Conservation (phyloP, 192 early-diverging fungal genomes). For the Chytriomyces confervae region DNA sequence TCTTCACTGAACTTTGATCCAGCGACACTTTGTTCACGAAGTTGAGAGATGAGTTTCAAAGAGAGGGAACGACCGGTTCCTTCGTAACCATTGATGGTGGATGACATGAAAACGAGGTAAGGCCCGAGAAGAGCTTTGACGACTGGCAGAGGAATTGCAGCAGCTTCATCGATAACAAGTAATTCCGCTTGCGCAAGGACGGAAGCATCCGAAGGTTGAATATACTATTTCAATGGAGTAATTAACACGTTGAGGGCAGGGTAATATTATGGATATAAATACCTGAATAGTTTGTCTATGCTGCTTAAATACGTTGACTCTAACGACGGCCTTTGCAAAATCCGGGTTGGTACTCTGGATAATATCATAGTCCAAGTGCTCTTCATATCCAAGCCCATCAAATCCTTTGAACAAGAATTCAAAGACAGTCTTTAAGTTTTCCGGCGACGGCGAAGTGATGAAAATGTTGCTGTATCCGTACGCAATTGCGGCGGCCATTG, state of each 20-base stretch:
- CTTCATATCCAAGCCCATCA: conserved; percentile 97
- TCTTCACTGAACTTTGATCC: conserved; percentile 8
- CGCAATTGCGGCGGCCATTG: conserved; percentile 93
- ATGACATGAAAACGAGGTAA: conserved; percentile 97
- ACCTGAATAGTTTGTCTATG: conserved; percentile 95
- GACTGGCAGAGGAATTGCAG: conserved; percentile 93
- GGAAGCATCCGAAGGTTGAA: conserved; percentile 93
- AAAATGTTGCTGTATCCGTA: conserved; percentile 99
- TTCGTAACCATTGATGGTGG: conserved; percentile 99
- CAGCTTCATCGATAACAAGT: conserved; percentile 98
- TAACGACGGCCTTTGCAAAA: conserved; percentile 93
- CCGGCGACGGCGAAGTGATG: conserved; percentile 95
- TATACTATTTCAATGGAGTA: conserved; percentile 69
- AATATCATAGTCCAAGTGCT: conserved; percentile 99
- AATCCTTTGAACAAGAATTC: conserved; percentile 98
- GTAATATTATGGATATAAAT: conserved; percentile 9
- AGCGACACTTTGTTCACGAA: conserved; percentile 89
- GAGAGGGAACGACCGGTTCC: conserved; percentile 97
- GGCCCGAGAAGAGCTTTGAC: conserved; percentile 92
- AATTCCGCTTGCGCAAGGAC: conserved; percentile 96
- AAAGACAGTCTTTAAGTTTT: conserved; percentile 98
- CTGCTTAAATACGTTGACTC: conserved; percentile 94
- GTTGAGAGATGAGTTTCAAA: conserved; percentile 92
- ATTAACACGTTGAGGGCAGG: neutral
- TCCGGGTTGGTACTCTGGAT: conserved; percentile 97